Conservation (phyloP, 306 rosid species). For the Cicer cuneatum region DNA sequence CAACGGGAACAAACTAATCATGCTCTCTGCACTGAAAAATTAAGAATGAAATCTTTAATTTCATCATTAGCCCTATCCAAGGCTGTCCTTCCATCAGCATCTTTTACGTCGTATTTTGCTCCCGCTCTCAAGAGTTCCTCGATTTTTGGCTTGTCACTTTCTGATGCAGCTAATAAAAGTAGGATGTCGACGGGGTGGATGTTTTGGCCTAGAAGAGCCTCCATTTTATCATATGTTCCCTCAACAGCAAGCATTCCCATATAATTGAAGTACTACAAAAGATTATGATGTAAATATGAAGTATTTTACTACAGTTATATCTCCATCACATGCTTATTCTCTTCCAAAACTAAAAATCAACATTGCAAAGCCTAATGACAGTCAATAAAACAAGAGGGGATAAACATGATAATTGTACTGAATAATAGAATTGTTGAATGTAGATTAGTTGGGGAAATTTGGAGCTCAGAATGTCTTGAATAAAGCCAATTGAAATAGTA, state of each 20-base stretch:
- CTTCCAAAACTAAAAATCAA: slow-evolving; percentile 21
- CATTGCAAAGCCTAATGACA: neutral
- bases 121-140: slow-evolving; percentile 95
- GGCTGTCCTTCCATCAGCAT: slow-evolving; percentile 80
- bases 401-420: too few species aligned
- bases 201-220: slow-evolving; percentile 77
- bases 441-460: too few species aligned
- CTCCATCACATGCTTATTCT: neutral
- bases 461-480: too few species aligned
- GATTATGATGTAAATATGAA: slow-evolving; percentile 1
- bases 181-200: slow-evolving; percentile 93
- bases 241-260: slow-evolving; percentile 99
- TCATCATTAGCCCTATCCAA: slow-evolving; percentile 74
- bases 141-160: slow-evolving; percentile 89
- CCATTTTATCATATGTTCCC: slow-evolving; percentile 91
- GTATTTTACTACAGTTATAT: neutral
- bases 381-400: too few species aligned
- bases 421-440: too few species aligned
- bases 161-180: slow-evolving; percentile 78
- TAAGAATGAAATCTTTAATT: slow-evolving; percentile 77
- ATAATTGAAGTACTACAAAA: slow-evolving; percentile 84
- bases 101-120: slow-evolving; percentile 70
- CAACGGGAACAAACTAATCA: slow-evolving; percentile 44
- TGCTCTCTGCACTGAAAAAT: slow-evolving; percentile 70
- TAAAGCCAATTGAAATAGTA: too few species aligned